Evolutionary conservation across 2,329 filamentous ascomycete genomes (phyloP), one percentile per base, ranked within the genome.

Genomic region (Alternaria brassicicola): DNA sequence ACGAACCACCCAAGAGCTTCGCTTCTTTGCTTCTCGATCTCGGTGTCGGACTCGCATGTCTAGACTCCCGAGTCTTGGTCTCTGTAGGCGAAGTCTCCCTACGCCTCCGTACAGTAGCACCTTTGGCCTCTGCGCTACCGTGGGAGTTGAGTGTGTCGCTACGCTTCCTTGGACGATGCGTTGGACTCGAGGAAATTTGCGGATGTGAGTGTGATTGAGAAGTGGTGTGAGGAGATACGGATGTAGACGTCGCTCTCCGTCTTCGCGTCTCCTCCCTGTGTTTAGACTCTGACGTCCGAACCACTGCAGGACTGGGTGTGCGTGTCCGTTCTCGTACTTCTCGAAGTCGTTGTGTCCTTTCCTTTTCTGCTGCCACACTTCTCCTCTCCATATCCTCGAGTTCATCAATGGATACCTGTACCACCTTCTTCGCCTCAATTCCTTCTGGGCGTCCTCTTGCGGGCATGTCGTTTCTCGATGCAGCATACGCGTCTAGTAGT

Each of bases 131-230:
- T 3, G 55, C 42, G 4, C 65, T 65, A 19, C 54, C 36, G 15
- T 60, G 50, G 15, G 65, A 68, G 26, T 41, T 68, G 36, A 68
- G 51, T 4, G 68, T 70, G 45, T 70, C 65, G 31, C 68, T 69
- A 17, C 66, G 56, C 39, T 68, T 70, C 31, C 66, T 61, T 3
- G 66, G 53, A 15, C 64, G 61, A 33, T 63, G 62, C 8, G 53
- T 45, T 5, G 64, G 47, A 33, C 43, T 54, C 8, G 55, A 53
- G 5, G 59, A 19, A 4, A 49, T 39, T 17, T 57, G 54, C 9
- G 50, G 21, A 21, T 42, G 51, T n/a, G 51, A 15, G 19, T 55
- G 48, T 3, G 49, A 41, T 33, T 55, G 56, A 26, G 47, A 45
- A 10, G 46, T 36, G 26, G 23, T 9, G 19, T 45, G 36, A 19